phyloP scores from a whole-genome alignment of 805 yeast species.

The Kodamaea kakaduensis region DNA sequence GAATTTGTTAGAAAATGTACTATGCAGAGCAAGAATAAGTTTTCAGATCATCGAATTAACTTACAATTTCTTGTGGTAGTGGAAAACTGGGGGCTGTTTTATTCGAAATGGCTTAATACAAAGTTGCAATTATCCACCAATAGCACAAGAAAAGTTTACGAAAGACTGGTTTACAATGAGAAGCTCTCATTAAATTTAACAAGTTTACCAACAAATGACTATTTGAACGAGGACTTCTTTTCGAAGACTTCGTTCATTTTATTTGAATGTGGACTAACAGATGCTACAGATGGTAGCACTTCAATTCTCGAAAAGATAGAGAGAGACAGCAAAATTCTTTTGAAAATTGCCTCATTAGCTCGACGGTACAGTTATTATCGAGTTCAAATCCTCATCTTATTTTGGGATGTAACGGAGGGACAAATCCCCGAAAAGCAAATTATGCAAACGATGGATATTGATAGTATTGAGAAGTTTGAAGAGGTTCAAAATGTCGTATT shows the following conservation, averaged over 20 bases:
- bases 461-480: constrained; percentile 9
- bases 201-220: constrained; percentile 39
- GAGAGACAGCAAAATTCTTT: constrained; percentile 34
- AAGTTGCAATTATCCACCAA: constrained; percentile 40
- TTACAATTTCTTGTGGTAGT: constrained; percentile 41
- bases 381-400: constrained; percentile 37
- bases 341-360: constrained; percentile 32
- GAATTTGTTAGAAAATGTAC: constrained; percentile 27
- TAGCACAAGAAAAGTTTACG: constrained; percentile 23
- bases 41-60: constrained; percentile 16
- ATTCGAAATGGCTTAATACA: constrained; percentile 48
- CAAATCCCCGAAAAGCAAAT: constrained; percentile 16
- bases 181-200: constrained; percentile 31
- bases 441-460: constrained; percentile 14
- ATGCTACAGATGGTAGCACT: constrained; percentile 11
- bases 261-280: constrained; percentile 49
- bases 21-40: too few species aligned
- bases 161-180: constrained; percentile 20
- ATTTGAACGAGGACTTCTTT: constrained; percentile 35
- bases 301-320: constrained; percentile 29
- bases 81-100: constrained; percentile 45
- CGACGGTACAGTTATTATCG: constrained; percentile 33
- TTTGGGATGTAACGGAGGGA: constrained; percentile 36
- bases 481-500: constrained; percentile 21
- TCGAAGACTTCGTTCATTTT: constrained; percentile 40